These are phyloP conservation scores for Dothideomycetidae sp. DNA, from an alignment of 2,329 filamentous ascomycete genomes.

Conservation along the genomic window DNA sequence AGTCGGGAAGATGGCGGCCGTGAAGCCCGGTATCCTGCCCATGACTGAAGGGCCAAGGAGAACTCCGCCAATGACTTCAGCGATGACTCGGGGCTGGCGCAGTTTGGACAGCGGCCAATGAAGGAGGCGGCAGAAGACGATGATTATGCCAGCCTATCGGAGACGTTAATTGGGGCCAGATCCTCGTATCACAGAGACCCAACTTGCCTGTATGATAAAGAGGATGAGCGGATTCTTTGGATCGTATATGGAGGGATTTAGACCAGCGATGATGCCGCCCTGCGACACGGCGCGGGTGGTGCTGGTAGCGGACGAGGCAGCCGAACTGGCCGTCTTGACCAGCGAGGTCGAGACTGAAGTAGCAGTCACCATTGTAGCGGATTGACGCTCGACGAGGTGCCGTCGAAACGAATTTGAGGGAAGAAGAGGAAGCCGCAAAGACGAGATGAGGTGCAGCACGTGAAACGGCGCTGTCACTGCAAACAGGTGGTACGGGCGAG, in stretches of 20 bases:
- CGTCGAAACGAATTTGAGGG: too few species aligned
- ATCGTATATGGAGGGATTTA: slow-evolving; percentile 54
- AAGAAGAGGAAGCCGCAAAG: too few species aligned
- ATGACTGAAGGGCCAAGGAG: slow-evolving; percentile 76
- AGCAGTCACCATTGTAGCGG: slow-evolving; percentile 4
- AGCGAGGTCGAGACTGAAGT: slow-evolving; percentile 15
- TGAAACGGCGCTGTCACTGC: too few species aligned
- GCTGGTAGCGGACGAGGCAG: slow-evolving; percentile 13
- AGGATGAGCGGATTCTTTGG: slow-evolving; percentile 57
- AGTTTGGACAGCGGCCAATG: slow-evolving; percentile 66
- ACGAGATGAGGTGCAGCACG: too few species aligned
- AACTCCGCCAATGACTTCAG: slow-evolving; percentile 74
- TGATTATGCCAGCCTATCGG: slow-evolving; percentile 59
- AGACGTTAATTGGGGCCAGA: too few species aligned
- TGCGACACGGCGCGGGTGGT: slow-evolving; percentile 36
- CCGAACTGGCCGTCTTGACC: slow-evolving; percentile 15
- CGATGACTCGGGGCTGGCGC: slow-evolving; percentile 68
- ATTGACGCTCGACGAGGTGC: too few species aligned
- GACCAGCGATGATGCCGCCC: slow-evolving; percentile 56
- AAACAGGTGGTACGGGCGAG: too few species aligned
- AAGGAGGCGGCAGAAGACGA: slow-evolving; percentile 58
- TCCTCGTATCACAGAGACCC: too few species aligned
- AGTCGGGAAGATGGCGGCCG: slow-evolving; percentile 58
- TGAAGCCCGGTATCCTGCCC: slow-evolving; percentile 71
- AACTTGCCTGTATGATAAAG: slow-evolving; percentile 59